These are phyloP conservation scores for Usnea hakonensis DNA, from an alignment of 495 filamentous ascomycete species.

Conservation along the genomic window DNA sequence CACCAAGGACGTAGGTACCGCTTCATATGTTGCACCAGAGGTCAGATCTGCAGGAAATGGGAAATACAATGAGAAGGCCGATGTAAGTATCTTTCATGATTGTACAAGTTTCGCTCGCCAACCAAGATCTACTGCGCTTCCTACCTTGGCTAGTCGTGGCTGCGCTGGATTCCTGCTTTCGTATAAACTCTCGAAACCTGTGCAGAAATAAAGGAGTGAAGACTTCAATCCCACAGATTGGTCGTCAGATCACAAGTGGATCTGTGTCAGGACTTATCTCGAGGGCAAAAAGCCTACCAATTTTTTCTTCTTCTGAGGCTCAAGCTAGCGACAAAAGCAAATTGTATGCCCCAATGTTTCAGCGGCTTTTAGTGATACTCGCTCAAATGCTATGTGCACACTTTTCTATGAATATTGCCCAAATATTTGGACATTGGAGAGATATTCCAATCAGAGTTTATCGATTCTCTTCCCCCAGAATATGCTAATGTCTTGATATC, in stretches of 20 bases:
- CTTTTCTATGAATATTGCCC: neutral
- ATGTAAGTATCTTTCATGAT: constrained; percentile 30
- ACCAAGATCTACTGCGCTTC: neutral
- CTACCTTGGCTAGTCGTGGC: neutral
- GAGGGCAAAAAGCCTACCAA: neutral
- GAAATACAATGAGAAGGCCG: constrained; percentile 86
- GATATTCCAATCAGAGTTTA: neutral
- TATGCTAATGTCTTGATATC: neutral
- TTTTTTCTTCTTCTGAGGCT: neutral
- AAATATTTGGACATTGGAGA: neutral
- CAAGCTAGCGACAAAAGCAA: neutral
- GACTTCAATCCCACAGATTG: neutral
- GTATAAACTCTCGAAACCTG: neutral
- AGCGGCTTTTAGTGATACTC: neutral
- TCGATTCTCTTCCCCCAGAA: neutral
- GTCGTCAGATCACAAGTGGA: neutral
- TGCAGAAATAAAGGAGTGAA: neutral
- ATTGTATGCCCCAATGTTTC: neutral
- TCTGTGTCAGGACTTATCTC: neutral
- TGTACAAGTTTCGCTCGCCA: neutral
- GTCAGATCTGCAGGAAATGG: constrained; percentile 62
- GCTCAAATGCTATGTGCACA: neutral
- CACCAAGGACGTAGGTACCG: constrained; percentile 89
- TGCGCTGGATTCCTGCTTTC: neutral
- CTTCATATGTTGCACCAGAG: constrained; percentile 91